These are phyloP conservation scores for Cryptococcus jaspeensis DNA, from an alignment of 1,284 basidiomycete species.

Conservation along the genomic window DNA sequence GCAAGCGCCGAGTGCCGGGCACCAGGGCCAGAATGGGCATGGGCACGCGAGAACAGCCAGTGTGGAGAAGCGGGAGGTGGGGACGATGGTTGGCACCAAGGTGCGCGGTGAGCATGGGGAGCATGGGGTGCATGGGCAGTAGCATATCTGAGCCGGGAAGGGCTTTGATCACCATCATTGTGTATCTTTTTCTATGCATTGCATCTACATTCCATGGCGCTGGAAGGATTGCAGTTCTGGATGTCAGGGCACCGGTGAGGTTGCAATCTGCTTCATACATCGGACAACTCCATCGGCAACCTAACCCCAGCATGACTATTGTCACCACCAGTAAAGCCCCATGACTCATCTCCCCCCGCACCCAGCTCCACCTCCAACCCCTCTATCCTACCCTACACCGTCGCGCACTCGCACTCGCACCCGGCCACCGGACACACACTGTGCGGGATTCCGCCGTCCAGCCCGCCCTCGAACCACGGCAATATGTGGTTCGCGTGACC, in stretches of 20 bases:
- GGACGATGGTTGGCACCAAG: conserved; percentile 2
- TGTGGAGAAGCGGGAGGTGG: conserved; percentile 3
- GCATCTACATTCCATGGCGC: background rate
- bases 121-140: background rate
- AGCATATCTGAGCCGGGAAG: background rate
- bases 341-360: too few species aligned
- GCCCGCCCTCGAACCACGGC: conserved; percentile 47
- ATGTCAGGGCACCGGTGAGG: too few species aligned
- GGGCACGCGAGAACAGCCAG: conserved; percentile 1
- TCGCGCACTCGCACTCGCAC: conserved; percentile 45
- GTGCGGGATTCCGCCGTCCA: conserved; percentile 42
- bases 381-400: too few species aligned
- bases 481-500: conserved; percentile 48
- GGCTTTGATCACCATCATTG: background rate
- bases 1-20: background rate
- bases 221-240: too few species aligned
- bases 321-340: too few species aligned
- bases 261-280: too few species aligned
- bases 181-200: background rate
- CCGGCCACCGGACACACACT: conserved; percentile 46
- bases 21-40: background rate
- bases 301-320: too few species aligned
- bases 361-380: too few species aligned
- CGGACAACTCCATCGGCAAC: too few species aligned
- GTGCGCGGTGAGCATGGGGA: background rate